Evolutionary conservation across 176 grass and related monocot genomes (phyloP), one percentile per base, ranked within the genome.

Genomic region (Panicum miliaceum): DNA sequence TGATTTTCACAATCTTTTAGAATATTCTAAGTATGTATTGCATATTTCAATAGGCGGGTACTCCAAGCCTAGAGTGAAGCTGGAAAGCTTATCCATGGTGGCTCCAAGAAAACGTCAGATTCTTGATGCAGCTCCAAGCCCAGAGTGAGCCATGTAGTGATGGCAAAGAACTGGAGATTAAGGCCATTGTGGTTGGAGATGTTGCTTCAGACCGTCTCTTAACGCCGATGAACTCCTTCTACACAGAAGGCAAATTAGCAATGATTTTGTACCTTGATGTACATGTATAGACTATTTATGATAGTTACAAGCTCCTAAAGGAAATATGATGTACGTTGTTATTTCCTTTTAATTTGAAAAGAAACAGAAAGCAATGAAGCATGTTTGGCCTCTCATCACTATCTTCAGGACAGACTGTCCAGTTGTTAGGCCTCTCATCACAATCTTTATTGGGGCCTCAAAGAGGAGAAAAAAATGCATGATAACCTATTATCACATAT

Each of bases 31-130:
- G n/a, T n/a, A n/a, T n/a, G n/a, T n/a, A n/a, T n/a, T n/a, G n/a
- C n/a, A n/a, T n/a, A n/a, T n/a, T n/a, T n/a, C n/a, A n/a, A n/a
- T n/a, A n/a, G n/a, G n/a, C n/a, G n/a, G n/a, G 52, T 90, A 84
- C 89, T 87, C 89, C 60, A 90, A 87, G 61, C 89, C 89, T 9
- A 80, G 29, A 18, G 84, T 87, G 64, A 90, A 87, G 84, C 69
- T 90, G 25, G 68, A 81, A 25, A 90, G 76, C 90, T 86, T 94
- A 57, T 92, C 86, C 73, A 83, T 78, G 84, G 57, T 26, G 47
- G 73, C 19, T 83, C 84, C 50, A 86, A 79, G 59, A 86, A 86
- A 43, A 9, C 89, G 13, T 83, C 79, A 18, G 79, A 74, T n/a
- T 83, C 80, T 25, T 90, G 84, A 90, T 83, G 66, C 37, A 22